Evolutionary conservation across 768 basidiomycete genomes (phyloP), one percentile per base, ranked within the genome.

Genomic region (Coprinopsis strossmayeri): DNA sequence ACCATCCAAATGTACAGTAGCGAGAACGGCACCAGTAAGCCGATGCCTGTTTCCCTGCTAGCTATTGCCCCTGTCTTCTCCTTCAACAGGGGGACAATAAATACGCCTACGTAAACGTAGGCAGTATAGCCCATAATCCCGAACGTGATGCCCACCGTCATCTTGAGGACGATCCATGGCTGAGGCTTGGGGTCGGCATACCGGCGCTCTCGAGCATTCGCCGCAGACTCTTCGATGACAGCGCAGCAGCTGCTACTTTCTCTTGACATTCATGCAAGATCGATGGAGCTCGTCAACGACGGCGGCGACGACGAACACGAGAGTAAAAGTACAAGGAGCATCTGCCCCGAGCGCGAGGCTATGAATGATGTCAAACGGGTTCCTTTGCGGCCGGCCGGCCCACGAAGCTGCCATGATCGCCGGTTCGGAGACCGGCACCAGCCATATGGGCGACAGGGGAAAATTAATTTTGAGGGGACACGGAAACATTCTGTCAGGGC

Each of bases 91-190:
- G 82, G 78, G 30, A 80, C 69, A 59, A 83, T 86, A 5, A 92
- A 72, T 46, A 82, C 66, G 0, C 74, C 87, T 21, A 88, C 73
- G 59, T 91, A 91, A 2, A 92, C 91, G 61, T 94, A 95, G 21
- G 64, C 70, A 3, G 82, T 60, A 64, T 91, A 92, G 1, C 65
- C 80, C 51, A 82, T 74, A 49, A 92, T 69, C 0, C 69, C 83
- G 18, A 77, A 13, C 0, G 81, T 75, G 2, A 92, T 44, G 3
- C 65, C 72, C 23, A 91, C 70, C 57, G 81, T 70, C 28, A 87
- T 56, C 69, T 92, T 92, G 62, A 74, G 78, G 21, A 77, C 71
- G 43, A 86, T 66, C 87, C 87, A 91, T 47, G 87, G 83, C 51
- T 86, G 86, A 0, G 79, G 76, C 51, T 68, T 76, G 5, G 63